A percentile compares a stretch with the other conserved stretches of the same genome.
These are phyloP conservation scores for Gaertneriomyces sp. DNA, from an alignment of 192 early-diverging fungal genomes.

Conservation along the genomic window DNA sequence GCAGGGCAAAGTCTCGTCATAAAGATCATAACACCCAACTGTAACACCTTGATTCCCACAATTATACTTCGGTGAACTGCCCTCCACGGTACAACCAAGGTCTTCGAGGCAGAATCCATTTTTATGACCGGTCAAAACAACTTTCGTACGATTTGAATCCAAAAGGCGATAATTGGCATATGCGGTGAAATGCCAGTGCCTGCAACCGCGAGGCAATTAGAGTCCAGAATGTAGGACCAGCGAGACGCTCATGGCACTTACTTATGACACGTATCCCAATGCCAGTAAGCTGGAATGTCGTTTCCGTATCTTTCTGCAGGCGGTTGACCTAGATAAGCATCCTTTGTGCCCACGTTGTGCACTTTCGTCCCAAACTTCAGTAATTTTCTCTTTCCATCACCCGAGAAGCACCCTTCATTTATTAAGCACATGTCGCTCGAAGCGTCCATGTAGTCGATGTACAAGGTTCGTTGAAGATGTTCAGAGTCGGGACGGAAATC, in stretches of 20 bases:
- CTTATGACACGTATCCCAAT: constrained; percentile 36
- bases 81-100: constrained; percentile 16
- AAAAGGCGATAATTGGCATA: constrained; percentile 36
- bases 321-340: constrained; percentile 30
- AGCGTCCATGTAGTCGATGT: constrained; percentile 31
- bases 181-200: constrained; percentile 40
- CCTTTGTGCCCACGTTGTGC: constrained; percentile 30
- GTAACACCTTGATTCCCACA: constrained; percentile 33
- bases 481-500: constrained; percentile 30
- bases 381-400: constrained; percentile 18
- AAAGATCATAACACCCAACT: constrained; percentile 31
- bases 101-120: constrained; percentile 43
- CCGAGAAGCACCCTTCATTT: constrained; percentile 29
- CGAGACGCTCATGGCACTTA: constrained; percentile 3
- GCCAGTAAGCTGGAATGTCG: constrained; percentile 26
- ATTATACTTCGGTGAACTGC: constrained; percentile 19
- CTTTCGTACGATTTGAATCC: not conserved
- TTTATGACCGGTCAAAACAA: constrained; percentile 27
- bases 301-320: constrained; percentile 12
- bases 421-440: constrained; percentile 25
- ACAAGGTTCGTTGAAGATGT: constrained; percentile 20
- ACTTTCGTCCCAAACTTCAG: constrained; percentile 31
- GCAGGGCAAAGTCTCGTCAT: constrained; percentile 38
- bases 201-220: not conserved
- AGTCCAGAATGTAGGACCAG: not conserved